These are phyloP conservation scores for Moniliella sp. DNA, from an alignment of 1,284 basidiomycete genomes.

Conservation along the genomic window DNA sequence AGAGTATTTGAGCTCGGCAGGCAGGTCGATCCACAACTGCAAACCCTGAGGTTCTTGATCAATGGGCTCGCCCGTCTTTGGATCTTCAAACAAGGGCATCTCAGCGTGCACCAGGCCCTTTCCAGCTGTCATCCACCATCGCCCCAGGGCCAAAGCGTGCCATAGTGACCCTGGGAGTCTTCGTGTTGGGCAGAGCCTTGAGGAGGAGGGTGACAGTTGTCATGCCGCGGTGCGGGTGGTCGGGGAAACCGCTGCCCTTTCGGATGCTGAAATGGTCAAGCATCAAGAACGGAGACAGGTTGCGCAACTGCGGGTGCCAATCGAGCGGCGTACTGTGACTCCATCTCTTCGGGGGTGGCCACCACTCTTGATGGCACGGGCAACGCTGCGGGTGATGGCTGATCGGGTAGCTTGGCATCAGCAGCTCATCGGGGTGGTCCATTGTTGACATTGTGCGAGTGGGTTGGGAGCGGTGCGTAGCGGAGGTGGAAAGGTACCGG, in stretches of 20 bases:
- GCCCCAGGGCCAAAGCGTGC: conserved; percentile 53
- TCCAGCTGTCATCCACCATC: conserved; percentile 77
- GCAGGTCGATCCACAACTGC: conserved; percentile 84
- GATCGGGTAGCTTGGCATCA: no score
- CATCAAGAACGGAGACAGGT: conserved; percentile 76
- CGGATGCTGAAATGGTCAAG: conserved; percentile 36
- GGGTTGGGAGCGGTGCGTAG: no score
- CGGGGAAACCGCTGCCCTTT: conserved; percentile 39
- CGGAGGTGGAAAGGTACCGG: no score
- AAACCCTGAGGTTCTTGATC: conserved; percentile 57
- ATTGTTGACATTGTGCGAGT: no score
- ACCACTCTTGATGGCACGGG: conserved; percentile 54
- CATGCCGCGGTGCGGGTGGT: conserved; percentile 75
- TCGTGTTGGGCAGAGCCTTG: conserved; percentile 45
- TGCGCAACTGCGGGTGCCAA: conserved; percentile 55
- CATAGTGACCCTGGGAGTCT: conserved; percentile 67
- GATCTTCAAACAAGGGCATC: conserved; percentile 60
- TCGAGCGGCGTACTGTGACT: conserved; percentile 65
- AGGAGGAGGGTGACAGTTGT: conserved; percentile 36
- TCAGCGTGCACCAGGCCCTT: conserved; percentile 35
- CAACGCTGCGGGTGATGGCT: conserved; percentile 48
- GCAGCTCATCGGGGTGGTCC: no score
- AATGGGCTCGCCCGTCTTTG: conserved; percentile 28
- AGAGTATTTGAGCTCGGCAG: conserved; percentile 63
- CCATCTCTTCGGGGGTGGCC: conserved; percentile 69